These are phyloP conservation scores for Fraxinus ornus DNA, from an alignment of 305 asterid species.

Conservation along the genomic window DNA sequence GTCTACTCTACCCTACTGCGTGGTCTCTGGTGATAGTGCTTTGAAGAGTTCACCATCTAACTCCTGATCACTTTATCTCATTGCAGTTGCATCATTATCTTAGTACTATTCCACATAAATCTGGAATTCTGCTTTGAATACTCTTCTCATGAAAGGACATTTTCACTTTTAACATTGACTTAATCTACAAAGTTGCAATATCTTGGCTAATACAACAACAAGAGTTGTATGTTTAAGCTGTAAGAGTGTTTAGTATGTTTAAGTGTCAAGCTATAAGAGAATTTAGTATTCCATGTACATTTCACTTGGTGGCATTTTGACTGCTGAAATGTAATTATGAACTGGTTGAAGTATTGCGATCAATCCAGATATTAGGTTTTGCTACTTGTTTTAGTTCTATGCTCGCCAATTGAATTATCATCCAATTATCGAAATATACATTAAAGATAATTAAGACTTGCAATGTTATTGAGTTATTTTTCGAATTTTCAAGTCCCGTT, in stretches of 20 bases:
- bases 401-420: neutral
- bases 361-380: neutral
- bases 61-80: neutral
- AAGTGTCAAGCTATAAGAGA: neutral
- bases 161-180: slow-evolving; percentile 8
- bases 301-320: neutral
- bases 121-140: slow-evolving; percentile 7
- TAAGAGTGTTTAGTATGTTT: neutral
- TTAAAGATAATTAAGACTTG: neutral
- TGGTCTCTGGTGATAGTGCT: neutral
- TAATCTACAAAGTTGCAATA: neutral
- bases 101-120: slow-evolving; percentile 6
- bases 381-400: neutral
- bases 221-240: too few species aligned
- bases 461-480: neutral
- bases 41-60: neutral
- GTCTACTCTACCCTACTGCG: neutral
- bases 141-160: neutral
- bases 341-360: neutral
- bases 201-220: neutral
- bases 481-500: neutral
- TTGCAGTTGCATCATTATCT: neutral
- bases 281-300: neutral
- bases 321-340: neutral
- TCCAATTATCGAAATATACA: neutral